Base-by-base conservation (phyloP, 1,139 yeast genomes). In the Debaryomyces sp. region DNA sequence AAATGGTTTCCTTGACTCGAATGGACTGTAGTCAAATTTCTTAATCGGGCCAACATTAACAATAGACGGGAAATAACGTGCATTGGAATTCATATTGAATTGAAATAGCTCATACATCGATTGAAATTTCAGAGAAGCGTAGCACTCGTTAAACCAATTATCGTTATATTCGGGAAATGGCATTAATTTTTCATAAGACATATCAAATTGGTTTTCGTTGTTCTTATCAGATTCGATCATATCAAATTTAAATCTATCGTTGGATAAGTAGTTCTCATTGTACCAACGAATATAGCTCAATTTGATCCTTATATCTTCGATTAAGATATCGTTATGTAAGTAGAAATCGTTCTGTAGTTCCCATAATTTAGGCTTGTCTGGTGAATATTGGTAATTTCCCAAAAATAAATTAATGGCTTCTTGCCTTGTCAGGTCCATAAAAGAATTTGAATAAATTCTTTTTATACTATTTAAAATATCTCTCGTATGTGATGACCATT, bases 401-500 rank as follows among this genome's bases (percentile, higher is more conserved):
- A 95, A 71, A 63, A 95, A 95, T 42, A 95, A 68, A 63, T 95
- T 95, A 50, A 94, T 94, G 0, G 98, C 97, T 54, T 95, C 98
- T 67, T 95, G 99, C 53, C 99, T 75, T 52, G 92, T 96, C 53
- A 95, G 92, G 70, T 95, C 99, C 68, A 95, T 83, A 63, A 95
- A 95, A 0, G 98, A 91, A 64, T 95, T 95, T 51, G 96, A 89
- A 65, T 95, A 95, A 56, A 92, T 95, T 56, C 99, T 73, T 56
- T 94, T 87, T 50, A 95, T 88, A 61, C 96, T 89, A 61, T 95
- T 97, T 56, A 95, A 83, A 79, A 94, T 84, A 67, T 95, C 99
- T 56, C 99, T 78, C 0, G 99, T 91, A 64, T 95, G 98, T 1
- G 97, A 91, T 2, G 96, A 85, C 99, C 99, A 95, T 64, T 92